Evolutionary conservation across 176 grass and related monocot species (phyloP).

Genomic region (Poa pratensis): DNA sequence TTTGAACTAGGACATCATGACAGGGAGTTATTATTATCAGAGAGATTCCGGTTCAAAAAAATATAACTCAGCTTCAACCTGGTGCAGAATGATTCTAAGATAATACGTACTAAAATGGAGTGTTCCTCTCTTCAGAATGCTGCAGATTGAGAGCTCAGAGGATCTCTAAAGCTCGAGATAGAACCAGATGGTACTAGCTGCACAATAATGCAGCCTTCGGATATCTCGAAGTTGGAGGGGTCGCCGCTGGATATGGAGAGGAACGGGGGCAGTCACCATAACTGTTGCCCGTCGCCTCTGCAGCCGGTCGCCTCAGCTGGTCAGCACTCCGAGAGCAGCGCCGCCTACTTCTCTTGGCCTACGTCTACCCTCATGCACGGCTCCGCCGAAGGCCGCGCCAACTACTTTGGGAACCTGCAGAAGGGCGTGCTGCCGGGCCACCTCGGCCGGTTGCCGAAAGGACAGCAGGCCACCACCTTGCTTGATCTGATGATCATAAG

Average conservation of each 20-base stretch:
- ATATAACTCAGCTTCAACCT: no score
- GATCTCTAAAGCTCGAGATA: slow-evolving; percentile 7
- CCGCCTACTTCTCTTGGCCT: slow-evolving; percentile 99
- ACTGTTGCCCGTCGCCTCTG: slow-evolving; percentile 56
- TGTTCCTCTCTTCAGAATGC: slow-evolving; percentile 24
- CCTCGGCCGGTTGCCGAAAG: slow-evolving; percentile 75
- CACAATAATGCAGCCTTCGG: slow-evolving; percentile 63
- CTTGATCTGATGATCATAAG: slow-evolving; percentile 98
- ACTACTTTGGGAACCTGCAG: slow-evolving; percentile 96
- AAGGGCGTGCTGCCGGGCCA: slow-evolving; percentile 88
- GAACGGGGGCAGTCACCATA: slow-evolving; percentile 59
- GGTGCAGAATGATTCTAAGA: no score
- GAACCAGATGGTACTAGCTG: slow-evolving; percentile 48
- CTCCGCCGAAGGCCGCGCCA: slow-evolving; percentile 89
- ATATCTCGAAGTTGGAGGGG: slow-evolving; percentile 37
- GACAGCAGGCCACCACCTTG: slow-evolving; percentile 85
- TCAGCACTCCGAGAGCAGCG: slow-evolving; percentile 85
- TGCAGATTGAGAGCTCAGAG: slow-evolving; percentile 5
- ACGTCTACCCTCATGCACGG: slow-evolving; percentile 88
- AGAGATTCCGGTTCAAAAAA: no score
- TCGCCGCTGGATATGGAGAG: slow-evolving; percentile 66
- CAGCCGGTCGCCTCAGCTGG: slow-evolving; percentile 78
- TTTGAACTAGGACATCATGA: no score
- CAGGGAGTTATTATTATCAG: no score
- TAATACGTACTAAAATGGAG: no score